phyloP scores from a whole-genome alignment of 2,329 filamentous ascomycete genomes.

The Raffaelea albimanens region DNA sequence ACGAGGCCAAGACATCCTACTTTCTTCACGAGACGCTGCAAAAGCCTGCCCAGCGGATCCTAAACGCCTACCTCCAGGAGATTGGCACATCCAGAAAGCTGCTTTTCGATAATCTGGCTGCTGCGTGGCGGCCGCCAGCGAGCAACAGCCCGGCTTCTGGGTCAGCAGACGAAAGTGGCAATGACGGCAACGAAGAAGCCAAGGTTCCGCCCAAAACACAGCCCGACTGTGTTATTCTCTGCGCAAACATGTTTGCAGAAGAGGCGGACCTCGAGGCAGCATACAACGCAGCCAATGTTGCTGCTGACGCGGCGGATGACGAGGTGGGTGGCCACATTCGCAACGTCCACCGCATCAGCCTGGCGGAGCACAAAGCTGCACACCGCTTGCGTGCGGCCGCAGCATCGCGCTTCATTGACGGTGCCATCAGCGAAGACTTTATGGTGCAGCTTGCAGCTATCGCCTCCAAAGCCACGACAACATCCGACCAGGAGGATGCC shows the following conservation, averaged over 20 bases:
- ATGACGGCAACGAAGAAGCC: background rate
- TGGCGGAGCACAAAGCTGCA: slow-evolving; percentile 8
- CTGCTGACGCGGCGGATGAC: slow-evolving; percentile 2
- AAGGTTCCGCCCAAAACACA: slow-evolving; percentile 2
- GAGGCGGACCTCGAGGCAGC: background rate
- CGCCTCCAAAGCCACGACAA: background rate
- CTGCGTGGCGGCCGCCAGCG: slow-evolving; percentile 1
- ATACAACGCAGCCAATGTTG: background rate
- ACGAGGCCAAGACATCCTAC: slow-evolving; percentile 1
- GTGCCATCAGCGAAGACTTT: slow-evolving; percentile 4
- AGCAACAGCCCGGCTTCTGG: background rate
- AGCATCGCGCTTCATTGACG: background rate
- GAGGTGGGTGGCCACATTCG: background rate
- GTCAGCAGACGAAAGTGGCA: too few species aligned
- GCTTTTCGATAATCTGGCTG: slow-evolving; percentile 3
- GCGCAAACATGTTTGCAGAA: slow-evolving; percentile 1
- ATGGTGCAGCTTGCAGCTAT: slow-evolving; percentile 2
- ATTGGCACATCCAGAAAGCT: background rate
- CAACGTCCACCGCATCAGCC: slow-evolving; percentile 2
- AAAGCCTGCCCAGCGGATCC: slow-evolving; percentile 3
- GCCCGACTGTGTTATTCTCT: slow-evolving; percentile 8
- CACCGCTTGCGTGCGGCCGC: slow-evolving; percentile 4
- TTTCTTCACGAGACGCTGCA: slow-evolving; percentile 6
- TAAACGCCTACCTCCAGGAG: slow-evolving; percentile 6
- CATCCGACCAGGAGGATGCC: slow-evolving; percentile 1